Evolutionary conservation across 129 eudicot species (phyloP).

Genomic region (Chrysanthemum makinoi): DNA sequence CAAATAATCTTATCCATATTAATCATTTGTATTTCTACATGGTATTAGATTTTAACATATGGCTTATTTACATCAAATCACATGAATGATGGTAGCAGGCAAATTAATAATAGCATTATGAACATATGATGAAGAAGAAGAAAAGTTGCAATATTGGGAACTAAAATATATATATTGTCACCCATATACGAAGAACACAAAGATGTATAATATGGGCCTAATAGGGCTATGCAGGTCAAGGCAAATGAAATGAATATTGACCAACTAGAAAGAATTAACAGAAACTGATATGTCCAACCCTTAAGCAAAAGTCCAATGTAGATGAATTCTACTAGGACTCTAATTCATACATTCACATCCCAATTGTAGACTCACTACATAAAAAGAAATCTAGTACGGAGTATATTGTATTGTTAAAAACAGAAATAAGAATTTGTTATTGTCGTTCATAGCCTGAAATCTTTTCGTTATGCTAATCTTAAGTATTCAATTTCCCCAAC

Average conservation of each 20-base stretch:
- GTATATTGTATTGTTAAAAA: too few species aligned
- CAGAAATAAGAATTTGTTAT: too few species aligned
- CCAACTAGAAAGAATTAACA: background rate
- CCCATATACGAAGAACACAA: background rate
- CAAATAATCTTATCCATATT: slow-evolving; percentile 31
- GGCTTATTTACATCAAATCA: slow-evolving; percentile 20
- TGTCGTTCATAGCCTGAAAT: background rate
- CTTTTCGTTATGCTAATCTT: background rate
- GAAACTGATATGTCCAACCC: background rate
- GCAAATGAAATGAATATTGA: slow-evolving; percentile 2
- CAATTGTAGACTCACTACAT: background rate
- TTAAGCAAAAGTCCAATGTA: background rate
- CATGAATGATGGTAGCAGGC: slow-evolving; percentile 33
- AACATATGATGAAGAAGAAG: slow-evolving; percentile 18
- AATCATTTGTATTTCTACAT: slow-evolving; percentile 21
- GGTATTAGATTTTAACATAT: slow-evolving; percentile 28
- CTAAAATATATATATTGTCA: background rate
- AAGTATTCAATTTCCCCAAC: background rate
- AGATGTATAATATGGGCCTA: slow-evolving; percentile 6
- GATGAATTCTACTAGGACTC: slow-evolving; percentile 5
- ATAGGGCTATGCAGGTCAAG: background rate
- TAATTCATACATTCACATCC: background rate
- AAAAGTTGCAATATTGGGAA: background rate
- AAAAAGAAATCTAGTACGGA: background rate
- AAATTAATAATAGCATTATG: background rate